Conservation (phyloP, 2,329 filamentous ascomycete genomes). For the Biscogniauxia mediterranea region DNA sequence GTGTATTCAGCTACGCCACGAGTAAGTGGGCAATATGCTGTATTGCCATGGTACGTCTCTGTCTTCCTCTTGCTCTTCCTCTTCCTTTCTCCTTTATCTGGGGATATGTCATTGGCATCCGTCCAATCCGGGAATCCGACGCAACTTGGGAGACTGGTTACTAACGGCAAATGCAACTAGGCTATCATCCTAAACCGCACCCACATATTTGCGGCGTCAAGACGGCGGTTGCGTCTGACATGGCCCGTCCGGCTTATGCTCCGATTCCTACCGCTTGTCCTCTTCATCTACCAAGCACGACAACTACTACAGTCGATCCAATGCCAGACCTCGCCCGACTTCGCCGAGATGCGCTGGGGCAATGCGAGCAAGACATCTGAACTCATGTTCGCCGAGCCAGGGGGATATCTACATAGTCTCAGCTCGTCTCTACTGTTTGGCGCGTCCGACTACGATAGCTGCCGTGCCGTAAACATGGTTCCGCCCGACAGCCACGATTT, state of each 20-base stretch:
- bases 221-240: conserved; percentile 72
- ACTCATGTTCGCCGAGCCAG: conserved; percentile 68
- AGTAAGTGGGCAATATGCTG: conserved; percentile 91
- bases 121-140: neutral
- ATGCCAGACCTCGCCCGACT: conserved; percentile 82
- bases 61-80: no score
- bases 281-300: conserved; percentile 68
- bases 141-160: conserved; percentile 1
- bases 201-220: conserved; percentile 87
- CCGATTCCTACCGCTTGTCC: conserved; percentile 67
- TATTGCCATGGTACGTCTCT: conserved; percentile 65
- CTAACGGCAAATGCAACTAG: conserved; percentile 35
- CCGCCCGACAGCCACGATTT: conserved; percentile 51
- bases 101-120: neutral
- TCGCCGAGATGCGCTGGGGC: conserved; percentile 67
- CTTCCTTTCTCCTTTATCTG: no score
- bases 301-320: conserved; percentile 79
- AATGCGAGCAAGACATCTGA: conserved; percentile 62
- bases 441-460: conserved; percentile 72
- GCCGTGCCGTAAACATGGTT: conserved; percentile 71
- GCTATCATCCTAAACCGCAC: conserved; percentile 88
- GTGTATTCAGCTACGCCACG: conserved; percentile 85
- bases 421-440: conserved; percentile 72
- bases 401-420: conserved; percentile 67
- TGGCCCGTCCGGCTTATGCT: conserved; percentile 71